Conservation (phyloP, 1,284 basidiomycete species). For the Papiliotrema laurentii region DNA sequence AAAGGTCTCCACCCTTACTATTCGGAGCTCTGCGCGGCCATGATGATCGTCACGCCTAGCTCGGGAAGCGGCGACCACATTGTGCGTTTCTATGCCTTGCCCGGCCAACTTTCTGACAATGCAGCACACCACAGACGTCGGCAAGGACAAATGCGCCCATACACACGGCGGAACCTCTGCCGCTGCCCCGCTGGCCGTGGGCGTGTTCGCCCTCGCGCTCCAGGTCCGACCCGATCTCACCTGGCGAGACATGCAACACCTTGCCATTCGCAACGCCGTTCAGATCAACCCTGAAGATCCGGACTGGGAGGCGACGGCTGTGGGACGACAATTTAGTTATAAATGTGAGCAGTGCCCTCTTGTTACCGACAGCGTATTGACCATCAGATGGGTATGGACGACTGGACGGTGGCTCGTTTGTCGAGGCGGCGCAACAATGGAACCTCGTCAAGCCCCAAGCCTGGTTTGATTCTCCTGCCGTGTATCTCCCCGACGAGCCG, state of each 20-base stretch:
- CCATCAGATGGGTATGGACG: conserved; percentile 73
- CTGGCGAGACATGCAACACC: conserved; percentile 95
- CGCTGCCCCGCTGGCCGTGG: conserved; percentile 91
- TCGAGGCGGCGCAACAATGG: conserved; percentile 79
- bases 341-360: conserved; percentile 56
- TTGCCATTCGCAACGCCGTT: conserved; percentile 74
- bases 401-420: conserved; percentile 76
- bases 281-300: conserved; percentile 84
- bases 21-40: conserved; percentile 94
- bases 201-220: conserved; percentile 82
- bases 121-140: conserved; percentile 91
- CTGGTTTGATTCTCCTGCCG: conserved; percentile 71
- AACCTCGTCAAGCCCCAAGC: conserved; percentile 88
- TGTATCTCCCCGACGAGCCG: conserved; percentile 54
- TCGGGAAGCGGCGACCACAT: conserved; percentile 93
- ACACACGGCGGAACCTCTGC: conserved; percentile 95
- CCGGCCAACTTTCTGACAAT: neutral
- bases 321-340: conserved; percentile 83
- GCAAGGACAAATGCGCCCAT: conserved; percentile 74
- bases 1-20: conserved; percentile 94
- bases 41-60: conserved; percentile 92
- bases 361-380: neutral
- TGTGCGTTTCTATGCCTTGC: conserved; percentile 53
- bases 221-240: conserved; percentile 83
- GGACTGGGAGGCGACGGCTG: conserved; percentile 85